Percentiles rank a stretch among this genome's conserved stretches.
phyloP scores from a whole-genome alignment of 2,329 filamentous ascomycete species.

The Fusarium ramigenum region DNA sequence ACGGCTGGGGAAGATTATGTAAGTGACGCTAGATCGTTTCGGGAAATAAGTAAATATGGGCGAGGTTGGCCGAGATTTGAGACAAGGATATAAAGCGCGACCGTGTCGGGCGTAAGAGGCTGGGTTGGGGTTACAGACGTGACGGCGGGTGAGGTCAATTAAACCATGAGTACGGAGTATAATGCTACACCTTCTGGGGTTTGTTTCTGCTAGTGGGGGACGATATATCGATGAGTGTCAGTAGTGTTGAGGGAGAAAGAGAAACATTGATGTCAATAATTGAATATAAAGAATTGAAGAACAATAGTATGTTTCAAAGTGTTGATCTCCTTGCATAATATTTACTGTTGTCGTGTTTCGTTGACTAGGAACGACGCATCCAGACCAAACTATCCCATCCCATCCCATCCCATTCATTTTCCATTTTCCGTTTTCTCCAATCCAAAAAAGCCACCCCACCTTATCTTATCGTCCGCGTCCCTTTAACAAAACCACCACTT shows the following conservation, averaged over 20 bases:
- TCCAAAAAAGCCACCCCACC: constrained; percentile 7
- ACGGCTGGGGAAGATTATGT: constrained; percentile 7
- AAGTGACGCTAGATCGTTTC: constrained; percentile 14
- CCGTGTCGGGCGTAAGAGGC: constrained; percentile 26
- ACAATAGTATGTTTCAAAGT: neutral
- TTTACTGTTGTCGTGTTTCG: constrained; percentile 22
- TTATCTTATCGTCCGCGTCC: constrained; percentile 36
- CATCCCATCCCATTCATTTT: neutral
- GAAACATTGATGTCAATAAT: neutral
- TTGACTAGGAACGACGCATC: constrained; percentile 19
- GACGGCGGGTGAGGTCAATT: neutral
- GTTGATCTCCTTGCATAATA: neutral
- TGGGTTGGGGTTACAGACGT: constrained; percentile 26
- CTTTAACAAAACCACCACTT: constrained; percentile 31
- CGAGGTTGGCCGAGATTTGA: constrained; percentile 18
- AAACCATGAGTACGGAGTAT: neutral
- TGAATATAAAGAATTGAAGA: neutral
- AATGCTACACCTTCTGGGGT: neutral
- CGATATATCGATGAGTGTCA: neutral
- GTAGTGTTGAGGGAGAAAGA: neutral
- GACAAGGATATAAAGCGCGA: constrained; percentile 20
- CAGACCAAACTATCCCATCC: neutral
- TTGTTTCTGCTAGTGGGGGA: neutral
- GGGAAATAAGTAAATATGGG: constrained; percentile 42
- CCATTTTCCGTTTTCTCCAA: neutral